Evolutionary conservation across 176 grass and related monocot species (phyloP).

Genomic region (Hsuehochloa calcarea): DNA sequence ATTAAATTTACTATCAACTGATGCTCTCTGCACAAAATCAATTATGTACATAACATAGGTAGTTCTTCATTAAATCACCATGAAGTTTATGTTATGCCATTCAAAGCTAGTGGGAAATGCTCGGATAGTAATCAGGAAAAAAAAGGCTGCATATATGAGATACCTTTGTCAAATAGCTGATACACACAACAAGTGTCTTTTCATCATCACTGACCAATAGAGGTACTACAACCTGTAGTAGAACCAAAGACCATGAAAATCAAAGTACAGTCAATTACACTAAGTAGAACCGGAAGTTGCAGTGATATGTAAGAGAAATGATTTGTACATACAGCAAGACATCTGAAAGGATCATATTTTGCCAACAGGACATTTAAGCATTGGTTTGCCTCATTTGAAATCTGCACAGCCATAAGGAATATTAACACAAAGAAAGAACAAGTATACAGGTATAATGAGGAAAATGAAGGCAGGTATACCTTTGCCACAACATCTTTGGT

Average conservation of each 20-base stretch:
- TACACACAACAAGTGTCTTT: constrained; percentile 92
- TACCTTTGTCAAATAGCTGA: constrained; percentile 99
- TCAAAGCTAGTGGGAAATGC: constrained; percentile 3
- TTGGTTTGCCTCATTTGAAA: constrained; percentile 89
- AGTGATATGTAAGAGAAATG: neutral
- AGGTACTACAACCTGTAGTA: constrained; percentile 80
- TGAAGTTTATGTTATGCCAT: neutral
- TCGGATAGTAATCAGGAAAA: neutral
- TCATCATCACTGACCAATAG: constrained; percentile 92
- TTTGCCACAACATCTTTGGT: constrained; percentile 77
- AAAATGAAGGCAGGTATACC: constrained; percentile 46
- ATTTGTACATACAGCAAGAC: constrained; percentile 68
- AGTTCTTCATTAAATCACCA: neutral
- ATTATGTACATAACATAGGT: neutral
- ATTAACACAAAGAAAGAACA: constrained; percentile 26
- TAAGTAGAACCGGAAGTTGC: constrained; percentile 15
- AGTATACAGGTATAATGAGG: neutral
- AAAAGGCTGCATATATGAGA: constrained; percentile 19
- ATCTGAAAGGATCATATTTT: constrained; percentile 90
- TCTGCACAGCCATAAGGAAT: constrained; percentile 54
- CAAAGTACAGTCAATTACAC: constrained; percentile 22
- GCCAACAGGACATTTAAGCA: constrained; percentile 71
- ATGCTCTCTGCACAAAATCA: constrained; percentile 17
- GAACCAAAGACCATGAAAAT: constrained; percentile 31
- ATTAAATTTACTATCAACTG: constrained; percentile 13